These are phyloP conservation scores for Carex littledalei DNA, from an alignment of 176 grass and related monocot genomes.

Conservation along the genomic window DNA sequence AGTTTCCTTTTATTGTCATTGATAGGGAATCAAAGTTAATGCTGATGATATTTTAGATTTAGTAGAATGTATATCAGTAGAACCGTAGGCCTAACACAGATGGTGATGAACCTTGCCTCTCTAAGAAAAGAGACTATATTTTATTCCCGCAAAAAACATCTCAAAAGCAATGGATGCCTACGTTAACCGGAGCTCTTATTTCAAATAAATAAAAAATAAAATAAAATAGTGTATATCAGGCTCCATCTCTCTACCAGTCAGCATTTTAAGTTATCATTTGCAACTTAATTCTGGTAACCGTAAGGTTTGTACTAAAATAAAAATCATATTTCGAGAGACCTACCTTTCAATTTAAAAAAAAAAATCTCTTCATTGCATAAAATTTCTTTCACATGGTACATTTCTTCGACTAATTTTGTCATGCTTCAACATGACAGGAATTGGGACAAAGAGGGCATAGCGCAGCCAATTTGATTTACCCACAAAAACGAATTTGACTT, in stretches of 20 bases:
- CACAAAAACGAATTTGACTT: background rate
- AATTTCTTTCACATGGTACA: background rate
- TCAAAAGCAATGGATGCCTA: too few relatives aligned
- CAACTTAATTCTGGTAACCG: background rate
- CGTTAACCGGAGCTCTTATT: too few relatives aligned
- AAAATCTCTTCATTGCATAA: background rate
- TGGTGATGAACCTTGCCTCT: too few relatives aligned
- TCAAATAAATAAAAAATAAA: too few relatives aligned
- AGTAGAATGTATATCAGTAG: background rate
- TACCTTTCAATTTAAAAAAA: background rate
- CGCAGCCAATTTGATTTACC: background rate
- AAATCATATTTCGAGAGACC: background rate
- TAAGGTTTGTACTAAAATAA: background rate
- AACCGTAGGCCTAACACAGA: too few relatives aligned
- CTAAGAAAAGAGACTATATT: too few relatives aligned
- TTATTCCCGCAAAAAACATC: too few relatives aligned
- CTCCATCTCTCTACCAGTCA: background rate
- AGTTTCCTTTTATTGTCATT: background rate
- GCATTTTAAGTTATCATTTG: background rate
- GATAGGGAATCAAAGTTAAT: background rate
- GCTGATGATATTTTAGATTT: background rate
- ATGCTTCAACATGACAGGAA: slow-evolving; percentile 24
- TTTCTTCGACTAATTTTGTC: slow-evolving; percentile 11
- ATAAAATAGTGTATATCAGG: background rate
- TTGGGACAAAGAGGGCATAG: slow-evolving; percentile 1